Conservation (phyloP, 169 alveolate species). For the Plasmodium yoelii region DNA sequence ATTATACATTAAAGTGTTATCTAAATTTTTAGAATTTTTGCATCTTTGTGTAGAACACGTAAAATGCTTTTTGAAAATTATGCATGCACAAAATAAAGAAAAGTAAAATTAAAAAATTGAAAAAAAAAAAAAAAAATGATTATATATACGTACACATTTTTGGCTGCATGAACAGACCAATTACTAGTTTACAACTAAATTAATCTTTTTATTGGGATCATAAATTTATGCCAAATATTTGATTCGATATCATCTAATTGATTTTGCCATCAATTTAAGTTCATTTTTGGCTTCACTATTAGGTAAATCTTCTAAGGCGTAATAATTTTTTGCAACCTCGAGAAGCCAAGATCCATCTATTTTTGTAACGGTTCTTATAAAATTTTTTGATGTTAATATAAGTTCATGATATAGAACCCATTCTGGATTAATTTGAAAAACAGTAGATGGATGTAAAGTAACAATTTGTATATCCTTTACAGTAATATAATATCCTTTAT, state of each 20-base stretch:
- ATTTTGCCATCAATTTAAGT: constrained; percentile 21
- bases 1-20: neutral
- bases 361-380: constrained; percentile 95
- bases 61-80: neutral
- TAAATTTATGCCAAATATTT: no score
- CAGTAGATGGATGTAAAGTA: constrained; percentile 98
- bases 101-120: neutral
- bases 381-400: constrained; percentile 97
- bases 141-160: no score
- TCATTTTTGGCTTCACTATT: constrained; percentile 72
- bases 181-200: neutral
- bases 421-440: constrained; percentile 95
- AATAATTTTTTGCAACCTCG: constrained; percentile 80
- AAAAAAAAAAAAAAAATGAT: neutral
- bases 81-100: neutral
- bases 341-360: constrained; percentile 94
- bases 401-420: constrained; percentile 98
- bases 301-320: constrained; percentile 60
- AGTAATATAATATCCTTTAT: constrained; percentile 94
- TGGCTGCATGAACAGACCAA: no score
- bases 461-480: constrained; percentile 97
- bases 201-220: neutral
- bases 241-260: neutral
- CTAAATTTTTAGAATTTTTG: no score
- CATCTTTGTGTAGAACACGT: no score